A percentile compares a stretch with the other conserved stretches of the same genome.
Evolutionary conservation across 2,329 filamentous ascomycete species (phyloP).

Genomic region (Neobulgaria alba): DNA sequence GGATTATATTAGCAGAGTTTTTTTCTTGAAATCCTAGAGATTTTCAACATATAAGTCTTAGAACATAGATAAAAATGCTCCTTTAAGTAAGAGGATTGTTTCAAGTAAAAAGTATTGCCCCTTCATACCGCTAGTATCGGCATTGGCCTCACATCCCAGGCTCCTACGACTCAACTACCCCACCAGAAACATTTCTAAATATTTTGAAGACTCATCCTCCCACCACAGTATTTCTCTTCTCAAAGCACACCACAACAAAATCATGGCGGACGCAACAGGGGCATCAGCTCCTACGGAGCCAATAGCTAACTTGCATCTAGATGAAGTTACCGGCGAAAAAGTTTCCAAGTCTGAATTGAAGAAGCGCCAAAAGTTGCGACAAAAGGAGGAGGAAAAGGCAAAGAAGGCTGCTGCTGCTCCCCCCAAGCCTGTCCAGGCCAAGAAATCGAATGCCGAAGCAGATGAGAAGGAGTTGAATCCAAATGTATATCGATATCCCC

Average conservation of each 20-base stretch:
- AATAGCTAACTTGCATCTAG: slow-evolving; percentile 54
- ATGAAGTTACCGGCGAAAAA: slow-evolving; percentile 87
- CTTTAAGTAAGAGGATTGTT: too few species aligned
- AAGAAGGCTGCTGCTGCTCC: slow-evolving; percentile 68
- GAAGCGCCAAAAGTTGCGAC: slow-evolving; percentile 87
- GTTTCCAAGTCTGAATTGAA: slow-evolving; percentile 84
- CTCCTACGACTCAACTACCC: too few species aligned
- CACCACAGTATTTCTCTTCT: neutral
- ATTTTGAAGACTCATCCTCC: neutral
- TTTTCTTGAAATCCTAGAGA: too few species aligned
- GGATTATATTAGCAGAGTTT: too few species aligned
- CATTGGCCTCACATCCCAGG: too few species aligned
- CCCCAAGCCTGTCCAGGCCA: slow-evolving; percentile 48
- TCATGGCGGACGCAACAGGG: slow-evolving; percentile 25
- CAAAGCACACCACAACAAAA: slow-evolving; percentile 13
- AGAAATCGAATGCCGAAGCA: slow-evolving; percentile 42
- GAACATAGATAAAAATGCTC: too few species aligned
- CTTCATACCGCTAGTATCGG: too few species aligned
- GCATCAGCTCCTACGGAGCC: slow-evolving; percentile 19
- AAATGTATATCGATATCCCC: slow-evolving; percentile 42
- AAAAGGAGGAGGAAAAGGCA: slow-evolving; percentile 81
- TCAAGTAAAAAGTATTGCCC: too few species aligned
- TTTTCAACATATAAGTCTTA: too few species aligned
- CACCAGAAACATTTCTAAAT: slow-evolving; percentile 4
- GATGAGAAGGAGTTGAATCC: slow-evolving; percentile 68